A percentile compares a stretch with the other conserved stretches of the same genome.
Conservation (phyloP, 139 green algal genomes). For the Eudorina sp. region DNA sequence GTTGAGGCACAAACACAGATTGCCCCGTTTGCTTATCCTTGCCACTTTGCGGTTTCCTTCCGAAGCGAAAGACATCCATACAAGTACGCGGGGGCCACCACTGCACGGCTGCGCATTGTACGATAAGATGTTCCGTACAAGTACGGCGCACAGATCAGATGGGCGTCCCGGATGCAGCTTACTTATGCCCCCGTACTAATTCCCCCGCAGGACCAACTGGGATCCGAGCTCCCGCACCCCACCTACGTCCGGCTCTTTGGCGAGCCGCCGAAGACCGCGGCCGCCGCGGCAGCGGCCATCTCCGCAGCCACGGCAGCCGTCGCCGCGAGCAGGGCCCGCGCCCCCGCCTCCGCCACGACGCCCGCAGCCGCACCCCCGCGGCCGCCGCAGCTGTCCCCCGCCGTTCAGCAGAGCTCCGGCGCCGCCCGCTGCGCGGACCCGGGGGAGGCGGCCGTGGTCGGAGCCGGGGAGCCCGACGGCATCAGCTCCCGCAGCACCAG, state of each 20-base stretch:
- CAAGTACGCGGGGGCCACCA: too few species aligned
- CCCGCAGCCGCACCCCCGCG: not conserved
- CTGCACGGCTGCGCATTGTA: too few species aligned
- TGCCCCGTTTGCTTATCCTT: too few species aligned
- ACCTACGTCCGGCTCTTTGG: constrained; percentile 37
- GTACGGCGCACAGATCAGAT: too few species aligned
- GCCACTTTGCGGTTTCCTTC: too few species aligned
- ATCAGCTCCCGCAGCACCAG: not conserved
- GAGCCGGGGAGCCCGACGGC: constrained; percentile 6
- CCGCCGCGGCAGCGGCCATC: not conserved
- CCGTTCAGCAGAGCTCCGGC: not conserved
- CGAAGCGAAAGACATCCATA: too few species aligned
- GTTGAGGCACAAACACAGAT: not conserved
- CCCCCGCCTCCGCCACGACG: not conserved
- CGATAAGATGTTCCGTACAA: too few species aligned
- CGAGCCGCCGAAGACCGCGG: not conserved
- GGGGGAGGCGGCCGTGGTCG: not conserved
- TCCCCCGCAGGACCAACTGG: constrained; percentile 22
- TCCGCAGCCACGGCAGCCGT: not conserved
- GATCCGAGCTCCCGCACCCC: constrained; percentile 1
- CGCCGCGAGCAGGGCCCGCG: not conserved
- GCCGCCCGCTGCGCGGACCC: not conserved
- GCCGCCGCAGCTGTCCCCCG: not conserved
- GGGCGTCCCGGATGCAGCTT: too few species aligned
- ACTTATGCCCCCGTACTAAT: too few species aligned